Percentiles rank a stretch among this genome's conserved stretches.
These are phyloP conservation scores for Ophiostoma novo-ulmi DNA, from an alignment of 2,329 filamentous ascomycete species.

Conservation along the genomic window DNA sequence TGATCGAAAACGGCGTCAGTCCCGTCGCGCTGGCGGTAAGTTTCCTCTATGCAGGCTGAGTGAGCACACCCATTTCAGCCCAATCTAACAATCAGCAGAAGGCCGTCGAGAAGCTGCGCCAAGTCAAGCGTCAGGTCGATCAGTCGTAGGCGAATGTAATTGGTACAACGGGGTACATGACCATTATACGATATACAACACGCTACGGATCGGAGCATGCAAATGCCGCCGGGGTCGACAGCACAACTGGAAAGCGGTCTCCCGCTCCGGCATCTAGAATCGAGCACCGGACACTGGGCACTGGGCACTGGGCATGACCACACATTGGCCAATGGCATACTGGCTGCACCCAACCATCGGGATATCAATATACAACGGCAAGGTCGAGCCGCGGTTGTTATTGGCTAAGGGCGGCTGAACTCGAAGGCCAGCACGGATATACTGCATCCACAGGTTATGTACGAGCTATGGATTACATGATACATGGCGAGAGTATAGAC, in stretches of 20 bases:
- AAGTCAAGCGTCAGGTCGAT: constrained; percentile 44
- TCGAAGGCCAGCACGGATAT: not conserved
- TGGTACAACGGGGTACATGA: not conserved
- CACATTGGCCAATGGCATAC: not conserved
- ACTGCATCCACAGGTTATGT: not conserved
- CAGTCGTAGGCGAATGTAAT: constrained; percentile 34
- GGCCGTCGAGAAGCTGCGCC: constrained; percentile 52
- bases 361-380: not conserved
- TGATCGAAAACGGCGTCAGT: constrained; percentile 96
- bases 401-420: not conserved
- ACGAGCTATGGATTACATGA: not conserved
- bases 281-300: too few relatives aligned
- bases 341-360: not conserved
- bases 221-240: not conserved
- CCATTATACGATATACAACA: not conserved
- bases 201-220: not conserved
- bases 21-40: constrained; percentile 89
- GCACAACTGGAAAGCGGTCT: not conserved
- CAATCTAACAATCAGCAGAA: constrained; percentile 38
- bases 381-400: not conserved
- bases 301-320: not conserved
- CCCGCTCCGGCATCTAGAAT: not conserved
- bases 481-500: not conserved
- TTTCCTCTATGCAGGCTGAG: not conserved
- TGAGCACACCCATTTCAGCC: too few relatives aligned